These are phyloP conservation scores for Colletotrichum lentis DNA, from an alignment of 2,329 filamentous ascomycete genomes.

Conservation along the genomic window DNA sequence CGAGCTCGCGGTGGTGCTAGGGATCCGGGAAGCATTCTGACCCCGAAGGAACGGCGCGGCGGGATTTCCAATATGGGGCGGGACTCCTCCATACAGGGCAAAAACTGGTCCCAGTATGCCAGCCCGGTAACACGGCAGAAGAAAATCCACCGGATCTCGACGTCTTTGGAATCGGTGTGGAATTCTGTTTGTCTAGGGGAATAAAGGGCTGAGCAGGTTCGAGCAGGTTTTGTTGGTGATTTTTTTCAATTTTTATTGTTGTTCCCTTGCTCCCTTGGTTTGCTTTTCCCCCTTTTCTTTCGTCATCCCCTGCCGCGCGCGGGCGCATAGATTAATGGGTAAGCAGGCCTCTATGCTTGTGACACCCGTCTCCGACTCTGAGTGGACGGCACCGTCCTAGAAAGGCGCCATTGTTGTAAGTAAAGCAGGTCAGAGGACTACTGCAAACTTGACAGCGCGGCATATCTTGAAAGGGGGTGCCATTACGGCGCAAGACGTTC, in stretches of 20 bases:
- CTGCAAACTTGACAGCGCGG: neutral
- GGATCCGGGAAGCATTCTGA: neutral
- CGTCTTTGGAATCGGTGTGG: no score
- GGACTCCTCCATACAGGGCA: neutral
- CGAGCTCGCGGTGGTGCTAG: neutral
- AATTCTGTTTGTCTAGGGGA: neutral
- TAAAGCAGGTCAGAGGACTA: neutral
- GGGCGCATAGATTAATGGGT: no score
- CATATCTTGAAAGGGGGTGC: constrained; percentile 3
- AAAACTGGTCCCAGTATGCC: neutral
- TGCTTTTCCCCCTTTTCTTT: neutral
- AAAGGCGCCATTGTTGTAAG: neutral
- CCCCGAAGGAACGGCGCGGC: constrained; percentile 9
- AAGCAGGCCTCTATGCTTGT: neutral
- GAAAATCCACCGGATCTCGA: neutral
- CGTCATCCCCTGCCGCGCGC: neutral
- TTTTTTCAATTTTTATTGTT: neutral
- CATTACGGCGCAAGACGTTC: constrained; percentile 24
- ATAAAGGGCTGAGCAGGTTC: constrained; percentile 3
- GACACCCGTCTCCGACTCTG: neutral
- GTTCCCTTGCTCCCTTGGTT: neutral
- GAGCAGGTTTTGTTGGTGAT: constrained; percentile 8
- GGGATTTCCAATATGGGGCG: constrained; percentile 20
- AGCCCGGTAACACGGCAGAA: neutral
- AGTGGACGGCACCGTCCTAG: neutral